These are phyloP conservation scores for Penicillium paradoxum DNA, from an alignment of 495 filamentous ascomycete genomes.

Conservation along the genomic window DNA sequence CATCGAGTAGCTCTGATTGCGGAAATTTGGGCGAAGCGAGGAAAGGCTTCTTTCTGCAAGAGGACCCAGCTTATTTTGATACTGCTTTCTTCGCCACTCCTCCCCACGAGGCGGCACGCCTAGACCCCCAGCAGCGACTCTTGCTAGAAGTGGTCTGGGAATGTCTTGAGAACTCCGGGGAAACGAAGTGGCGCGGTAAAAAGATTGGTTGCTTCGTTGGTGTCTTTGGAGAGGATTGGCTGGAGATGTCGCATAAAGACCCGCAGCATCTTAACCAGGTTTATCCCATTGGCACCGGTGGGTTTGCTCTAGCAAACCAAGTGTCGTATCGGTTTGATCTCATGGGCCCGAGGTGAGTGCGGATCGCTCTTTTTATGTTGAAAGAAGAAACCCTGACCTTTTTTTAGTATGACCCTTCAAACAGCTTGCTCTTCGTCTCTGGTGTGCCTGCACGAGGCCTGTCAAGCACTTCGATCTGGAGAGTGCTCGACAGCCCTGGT, in stretches of 20 bases:
- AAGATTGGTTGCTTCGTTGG: constrained; percentile 46
- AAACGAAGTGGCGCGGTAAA: constrained; percentile 37
- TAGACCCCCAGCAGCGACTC: constrained; percentile 56
- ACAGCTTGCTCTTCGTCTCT: constrained; percentile 32
- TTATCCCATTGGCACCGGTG: constrained; percentile 18
- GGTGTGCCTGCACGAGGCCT: constrained; percentile 23
- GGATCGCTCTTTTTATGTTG: background rate
- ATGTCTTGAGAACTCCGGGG: constrained; percentile 40
- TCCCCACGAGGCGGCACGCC: constrained; percentile 36
- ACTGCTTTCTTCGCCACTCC: constrained; percentile 33
- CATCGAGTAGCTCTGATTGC: constrained; percentile 19
- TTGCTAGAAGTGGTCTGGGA: constrained; percentile 49
- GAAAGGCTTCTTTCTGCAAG: constrained; percentile 42
- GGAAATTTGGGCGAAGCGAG: background rate
- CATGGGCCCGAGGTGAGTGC: constrained; percentile 19
- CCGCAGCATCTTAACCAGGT: constrained; percentile 1
- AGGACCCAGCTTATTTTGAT: constrained; percentile 31
- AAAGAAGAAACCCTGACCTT: background rate
- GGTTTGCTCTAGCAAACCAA: constrained; percentile 28
- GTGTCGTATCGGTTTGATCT: constrained; percentile 27
- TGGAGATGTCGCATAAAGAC: constrained; percentile 14
- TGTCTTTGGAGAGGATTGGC: constrained; percentile 32
- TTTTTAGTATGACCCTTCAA: constrained; percentile 17
- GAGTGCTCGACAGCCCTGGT: constrained; percentile 35
- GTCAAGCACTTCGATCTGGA: constrained; percentile 22